Percentiles rank a stretch among this genome's conserved stretches.
These are phyloP conservation scores for Rubia tinctorum DNA, from an alignment of 305 asterid genomes.

Conservation along the genomic window DNA sequence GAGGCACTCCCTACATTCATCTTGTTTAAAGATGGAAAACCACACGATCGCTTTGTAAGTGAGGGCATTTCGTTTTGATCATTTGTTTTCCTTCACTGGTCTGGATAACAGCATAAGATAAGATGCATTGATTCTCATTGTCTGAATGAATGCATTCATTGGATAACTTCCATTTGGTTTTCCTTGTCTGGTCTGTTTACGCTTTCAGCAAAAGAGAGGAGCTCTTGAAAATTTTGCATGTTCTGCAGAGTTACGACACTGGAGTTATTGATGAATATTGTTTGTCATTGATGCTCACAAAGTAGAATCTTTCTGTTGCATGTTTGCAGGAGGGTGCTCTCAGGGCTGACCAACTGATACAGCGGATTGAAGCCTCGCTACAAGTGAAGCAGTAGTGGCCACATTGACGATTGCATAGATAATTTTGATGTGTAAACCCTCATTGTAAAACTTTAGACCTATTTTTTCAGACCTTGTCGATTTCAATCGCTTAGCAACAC, in stretches of 20 bases:
- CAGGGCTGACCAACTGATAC: constrained; percentile 56
- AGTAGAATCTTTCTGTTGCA: background rate
- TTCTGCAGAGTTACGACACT: background rate
- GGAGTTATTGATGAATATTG: background rate
- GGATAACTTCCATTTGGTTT: background rate
- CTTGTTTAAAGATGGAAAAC: constrained; percentile 81
- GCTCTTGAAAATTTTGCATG: background rate
- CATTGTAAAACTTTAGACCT: background rate
- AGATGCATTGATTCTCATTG: background rate
- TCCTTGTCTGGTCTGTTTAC: background rate
- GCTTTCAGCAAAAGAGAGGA: background rate
- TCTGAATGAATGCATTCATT: background rate
- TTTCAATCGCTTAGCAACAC: background rate
- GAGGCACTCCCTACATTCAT: constrained; percentile 93
- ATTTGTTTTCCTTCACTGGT: background rate
- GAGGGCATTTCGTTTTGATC: constrained; percentile 16
- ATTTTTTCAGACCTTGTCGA: background rate
- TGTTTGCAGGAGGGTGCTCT: constrained; percentile 82
- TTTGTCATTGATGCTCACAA: background rate
- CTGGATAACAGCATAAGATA: background rate
- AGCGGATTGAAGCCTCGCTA: constrained; percentile 64
- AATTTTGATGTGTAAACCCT: background rate
- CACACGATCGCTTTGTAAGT: constrained; percentile 89
- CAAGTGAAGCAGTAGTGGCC: constrained; percentile 58
- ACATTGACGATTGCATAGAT: constrained; percentile 24